These are phyloP conservation scores for Aegilops longissima DNA, from an alignment of 176 grass and related monocot genomes.

Conservation along the genomic window DNA sequence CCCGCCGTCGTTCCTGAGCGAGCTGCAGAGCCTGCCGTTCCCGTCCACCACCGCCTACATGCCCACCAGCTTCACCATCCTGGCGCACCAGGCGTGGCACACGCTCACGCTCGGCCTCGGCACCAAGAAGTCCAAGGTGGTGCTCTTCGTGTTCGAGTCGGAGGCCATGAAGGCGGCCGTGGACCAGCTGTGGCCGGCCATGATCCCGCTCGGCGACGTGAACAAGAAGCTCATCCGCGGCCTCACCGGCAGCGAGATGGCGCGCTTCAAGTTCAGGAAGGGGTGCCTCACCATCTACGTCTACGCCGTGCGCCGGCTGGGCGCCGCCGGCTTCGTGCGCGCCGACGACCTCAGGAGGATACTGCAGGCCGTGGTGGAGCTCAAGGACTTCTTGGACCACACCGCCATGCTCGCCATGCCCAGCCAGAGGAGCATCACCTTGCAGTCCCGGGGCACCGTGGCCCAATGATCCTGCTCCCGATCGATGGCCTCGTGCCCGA, in stretches of 20 bases:
- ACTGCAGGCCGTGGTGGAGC: constrained; percentile 66
- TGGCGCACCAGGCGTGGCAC: constrained; percentile 98
- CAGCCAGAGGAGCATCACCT: constrained; percentile 88
- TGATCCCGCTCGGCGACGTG: constrained; percentile 88
- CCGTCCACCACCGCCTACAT: constrained; percentile 80
- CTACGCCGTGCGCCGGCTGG: constrained; percentile 80
- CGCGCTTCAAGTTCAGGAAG: constrained; percentile 94
- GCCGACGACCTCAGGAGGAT: constrained; percentile 73
- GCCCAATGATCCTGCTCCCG: constrained; percentile 22
- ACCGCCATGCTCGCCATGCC: constrained; percentile 95
- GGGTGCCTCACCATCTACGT: constrained; percentile 98
- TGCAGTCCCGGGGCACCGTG: constrained; percentile 57
- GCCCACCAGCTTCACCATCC: constrained; percentile 97
- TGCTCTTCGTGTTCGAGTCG: constrained; percentile 93
- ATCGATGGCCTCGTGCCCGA: background rate
- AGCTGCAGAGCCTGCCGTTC: constrained; percentile 90
- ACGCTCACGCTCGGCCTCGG: constrained; percentile 93
- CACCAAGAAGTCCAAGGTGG: constrained; percentile 94
- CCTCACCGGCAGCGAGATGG: constrained; percentile 88
- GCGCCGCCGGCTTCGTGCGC: constrained; percentile 82
- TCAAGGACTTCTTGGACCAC: constrained; percentile 93
- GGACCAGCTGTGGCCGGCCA: constrained; percentile 78
- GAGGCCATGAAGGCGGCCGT: constrained; percentile 85
- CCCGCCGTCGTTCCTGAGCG: constrained; percentile 81
- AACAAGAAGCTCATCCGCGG: constrained; percentile 95